A percentile compares a stretch with the other conserved stretches of the same genome.
These are phyloP conservation scores for Penicillium sp. DNA, from an alignment of 2,329 filamentous ascomycete genomes.

Conservation along the genomic window DNA sequence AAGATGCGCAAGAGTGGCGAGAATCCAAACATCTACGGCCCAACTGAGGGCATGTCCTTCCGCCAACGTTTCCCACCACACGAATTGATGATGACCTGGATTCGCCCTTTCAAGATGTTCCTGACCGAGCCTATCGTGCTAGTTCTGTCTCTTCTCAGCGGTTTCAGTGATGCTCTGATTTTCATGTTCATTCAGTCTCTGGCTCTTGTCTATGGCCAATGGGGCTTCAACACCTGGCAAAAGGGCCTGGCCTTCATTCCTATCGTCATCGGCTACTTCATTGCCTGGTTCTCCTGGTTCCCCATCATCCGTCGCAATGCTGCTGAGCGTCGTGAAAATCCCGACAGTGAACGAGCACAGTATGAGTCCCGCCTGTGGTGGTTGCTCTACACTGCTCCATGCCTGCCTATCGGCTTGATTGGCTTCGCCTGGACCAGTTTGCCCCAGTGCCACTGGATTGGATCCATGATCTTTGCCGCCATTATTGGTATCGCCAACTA, in stretches of 20 bases:
- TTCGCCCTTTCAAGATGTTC: constrained; percentile 67
- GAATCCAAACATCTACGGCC: constrained; percentile 68
- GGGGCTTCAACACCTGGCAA: constrained; percentile 57
- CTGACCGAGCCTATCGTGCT: constrained; percentile 68
- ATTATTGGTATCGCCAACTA: constrained; percentile 68
- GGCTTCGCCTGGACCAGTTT: constrained; percentile 66
- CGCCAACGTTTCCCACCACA: constrained; percentile 61
- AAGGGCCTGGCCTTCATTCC: constrained; percentile 61
- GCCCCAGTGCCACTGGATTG: constrained; percentile 64
- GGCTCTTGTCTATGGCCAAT: constrained; percentile 62
- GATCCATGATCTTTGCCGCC: constrained; percentile 62
- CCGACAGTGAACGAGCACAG: constrained; percentile 60
- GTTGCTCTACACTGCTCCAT: constrained; percentile 63
- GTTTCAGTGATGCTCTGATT: constrained; percentile 68
- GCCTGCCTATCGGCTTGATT: constrained; percentile 64
- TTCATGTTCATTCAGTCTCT: constrained; percentile 71
- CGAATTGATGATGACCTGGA: constrained; percentile 63
- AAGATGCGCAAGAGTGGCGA: constrained; percentile 66
- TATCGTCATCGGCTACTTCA: constrained; percentile 61
- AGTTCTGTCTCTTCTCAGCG: constrained; percentile 63
- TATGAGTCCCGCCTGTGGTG: constrained; percentile 67
- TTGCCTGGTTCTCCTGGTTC: constrained; percentile 63
- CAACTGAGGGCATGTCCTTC: constrained; percentile 69
- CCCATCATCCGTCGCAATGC: constrained; percentile 58
- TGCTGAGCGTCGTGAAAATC: constrained; percentile 50